Evolutionary conservation across 176 grass and related monocot species (phyloP).

Genomic region (Musa beccarii): DNA sequence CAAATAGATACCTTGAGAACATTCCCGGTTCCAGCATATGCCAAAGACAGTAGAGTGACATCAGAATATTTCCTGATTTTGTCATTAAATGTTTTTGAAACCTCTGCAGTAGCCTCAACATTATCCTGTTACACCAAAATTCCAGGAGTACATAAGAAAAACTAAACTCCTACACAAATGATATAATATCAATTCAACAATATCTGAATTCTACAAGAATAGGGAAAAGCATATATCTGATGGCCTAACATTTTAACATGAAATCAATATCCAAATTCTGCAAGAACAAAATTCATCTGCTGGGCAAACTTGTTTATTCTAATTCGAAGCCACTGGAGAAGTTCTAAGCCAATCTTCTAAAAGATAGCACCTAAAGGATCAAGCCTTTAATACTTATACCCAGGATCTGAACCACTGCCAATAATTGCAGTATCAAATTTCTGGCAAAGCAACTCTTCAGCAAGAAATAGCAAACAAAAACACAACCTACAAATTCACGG

Average conservation of each 20-base stretch:
- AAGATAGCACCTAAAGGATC: no score
- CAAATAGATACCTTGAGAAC: constrained; percentile 75
- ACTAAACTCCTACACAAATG: background rate
- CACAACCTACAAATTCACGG: background rate
- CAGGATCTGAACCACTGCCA: no score
- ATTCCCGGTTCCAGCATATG: constrained; percentile 97
- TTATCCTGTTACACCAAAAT: constrained; percentile 54
- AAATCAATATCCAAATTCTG: background rate
- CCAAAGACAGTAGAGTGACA: constrained; percentile 87
- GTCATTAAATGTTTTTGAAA: constrained; percentile 95
- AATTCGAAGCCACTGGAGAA: no score
- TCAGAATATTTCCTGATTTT: constrained; percentile 99
- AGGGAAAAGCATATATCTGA: background rate
- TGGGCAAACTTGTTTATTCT: background rate
- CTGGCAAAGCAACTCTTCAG: background rate
- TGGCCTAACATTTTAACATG: background rate
- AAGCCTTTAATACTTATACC: no score
- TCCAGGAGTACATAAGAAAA: background rate
- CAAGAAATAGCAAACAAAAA: background rate
- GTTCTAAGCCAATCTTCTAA: no score
- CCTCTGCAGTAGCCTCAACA: constrained; percentile 82
- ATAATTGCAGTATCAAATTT: background rate
- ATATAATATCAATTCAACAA: background rate
- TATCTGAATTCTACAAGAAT: background rate
- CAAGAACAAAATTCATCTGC: background rate